phyloP scores from a whole-genome alignment of 1,284 basidiomycete genomes.

The Ganoderma lingzhi region DNA sequence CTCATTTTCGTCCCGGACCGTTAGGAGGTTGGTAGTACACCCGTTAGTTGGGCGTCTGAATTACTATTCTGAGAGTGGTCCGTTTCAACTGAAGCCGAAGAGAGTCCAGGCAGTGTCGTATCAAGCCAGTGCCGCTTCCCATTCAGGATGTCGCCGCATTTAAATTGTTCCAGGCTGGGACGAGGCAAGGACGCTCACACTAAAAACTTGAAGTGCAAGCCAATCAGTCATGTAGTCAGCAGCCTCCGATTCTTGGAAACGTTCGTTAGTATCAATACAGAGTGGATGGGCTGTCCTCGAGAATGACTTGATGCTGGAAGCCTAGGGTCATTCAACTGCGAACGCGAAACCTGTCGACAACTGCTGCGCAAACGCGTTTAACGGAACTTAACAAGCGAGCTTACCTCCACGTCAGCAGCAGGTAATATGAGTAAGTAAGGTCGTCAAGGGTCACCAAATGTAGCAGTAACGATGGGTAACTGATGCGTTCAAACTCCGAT shows the following conservation, averaged over 20 bases:
- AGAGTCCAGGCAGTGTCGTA: not conserved
- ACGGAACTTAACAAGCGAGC: not conserved
- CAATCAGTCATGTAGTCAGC: too few species aligned
- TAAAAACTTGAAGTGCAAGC: not conserved
- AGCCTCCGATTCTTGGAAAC: not conserved
- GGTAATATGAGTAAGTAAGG: not conserved
- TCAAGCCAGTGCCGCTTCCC: not conserved
- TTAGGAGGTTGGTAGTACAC: not conserved
- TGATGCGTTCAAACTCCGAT: conserved; percentile 26
- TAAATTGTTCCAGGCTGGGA: not conserved
- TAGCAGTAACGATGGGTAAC: not conserved
- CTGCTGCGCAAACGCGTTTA: not conserved
- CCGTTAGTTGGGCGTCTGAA: not conserved
- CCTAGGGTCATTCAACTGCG: not conserved
- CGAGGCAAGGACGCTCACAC: too few species aligned
- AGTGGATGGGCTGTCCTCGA: not conserved
- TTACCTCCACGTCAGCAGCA: conserved; percentile 5
- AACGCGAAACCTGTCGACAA: too few species aligned
- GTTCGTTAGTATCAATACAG: not conserved
- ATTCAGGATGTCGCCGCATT: not conserved
- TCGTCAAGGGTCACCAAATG: not conserved
- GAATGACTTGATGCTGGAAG: not conserved
- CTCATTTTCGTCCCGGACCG: not conserved
- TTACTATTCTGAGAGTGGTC: not conserved
- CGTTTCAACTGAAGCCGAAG: not conserved